Evolutionary conservation across 208 protist genomes (phyloP).

Genomic region (Trypanosoma scelopori): DNA sequence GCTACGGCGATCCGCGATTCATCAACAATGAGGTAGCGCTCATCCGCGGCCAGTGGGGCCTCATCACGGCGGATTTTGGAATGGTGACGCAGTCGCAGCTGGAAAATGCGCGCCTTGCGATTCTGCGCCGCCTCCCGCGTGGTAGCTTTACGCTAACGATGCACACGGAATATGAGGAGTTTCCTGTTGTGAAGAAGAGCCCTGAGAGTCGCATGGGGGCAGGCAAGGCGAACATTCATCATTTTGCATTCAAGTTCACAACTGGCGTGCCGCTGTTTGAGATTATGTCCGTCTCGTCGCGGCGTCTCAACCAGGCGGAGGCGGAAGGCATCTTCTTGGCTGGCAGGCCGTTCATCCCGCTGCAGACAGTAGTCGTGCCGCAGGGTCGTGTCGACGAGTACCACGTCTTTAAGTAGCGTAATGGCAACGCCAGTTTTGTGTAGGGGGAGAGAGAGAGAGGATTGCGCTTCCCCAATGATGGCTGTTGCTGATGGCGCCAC

Average conservation of each 20-base stretch:
- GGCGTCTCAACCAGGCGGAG: constrained; percentile 83
- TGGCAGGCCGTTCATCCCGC: constrained; percentile 78
- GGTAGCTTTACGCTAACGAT: constrained; percentile 82
- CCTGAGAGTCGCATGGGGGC: constrained; percentile 90
- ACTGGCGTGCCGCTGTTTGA: constrained; percentile 89
- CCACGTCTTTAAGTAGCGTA: constrained; percentile 79
- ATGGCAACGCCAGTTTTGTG: not conserved
- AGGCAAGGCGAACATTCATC: constrained; percentile 90
- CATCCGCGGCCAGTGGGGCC: constrained; percentile 74
- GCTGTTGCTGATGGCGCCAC: too few species aligned
- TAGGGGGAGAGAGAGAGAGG: not conserved
- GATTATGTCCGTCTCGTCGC: constrained; percentile 60
- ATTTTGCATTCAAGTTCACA: constrained; percentile 92
- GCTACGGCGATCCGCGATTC: constrained; percentile 87
- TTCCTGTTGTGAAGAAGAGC: constrained; percentile 86
- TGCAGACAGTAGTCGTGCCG: constrained; percentile 89
- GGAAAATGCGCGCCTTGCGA: constrained; percentile 85
- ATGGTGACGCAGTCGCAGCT: constrained; percentile 90
- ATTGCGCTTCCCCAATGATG: too few species aligned
- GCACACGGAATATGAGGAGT: constrained; percentile 91
- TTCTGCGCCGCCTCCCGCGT: constrained; percentile 83
- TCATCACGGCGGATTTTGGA: constrained; percentile 90
- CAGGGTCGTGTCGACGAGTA: constrained; percentile 90
- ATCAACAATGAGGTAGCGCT: constrained; percentile 91
- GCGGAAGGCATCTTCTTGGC: constrained; percentile 88